These are phyloP conservation scores for Dichotomopilus funicola DNA, from an alignment of 2,329 filamentous ascomycete species.

Conservation along the genomic window DNA sequence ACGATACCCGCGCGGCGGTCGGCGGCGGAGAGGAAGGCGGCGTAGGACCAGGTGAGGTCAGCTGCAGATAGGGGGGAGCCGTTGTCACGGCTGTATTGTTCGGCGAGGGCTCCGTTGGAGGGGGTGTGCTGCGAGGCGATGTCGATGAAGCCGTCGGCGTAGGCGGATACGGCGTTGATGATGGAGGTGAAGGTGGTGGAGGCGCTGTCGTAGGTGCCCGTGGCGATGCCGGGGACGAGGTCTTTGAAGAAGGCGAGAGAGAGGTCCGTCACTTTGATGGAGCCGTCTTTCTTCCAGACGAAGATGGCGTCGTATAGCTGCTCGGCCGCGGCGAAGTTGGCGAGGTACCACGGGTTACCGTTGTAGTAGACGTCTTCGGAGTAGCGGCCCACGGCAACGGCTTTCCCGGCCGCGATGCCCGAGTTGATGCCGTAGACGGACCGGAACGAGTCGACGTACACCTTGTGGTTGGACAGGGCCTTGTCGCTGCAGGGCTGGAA, in stretches of 20 bases:
- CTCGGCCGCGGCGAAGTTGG: constrained; percentile 70
- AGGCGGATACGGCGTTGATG: constrained; percentile 48
- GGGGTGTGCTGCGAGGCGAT: constrained; percentile 58
- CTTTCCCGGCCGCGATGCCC: constrained; percentile 52
- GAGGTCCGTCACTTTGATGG: constrained; percentile 55
- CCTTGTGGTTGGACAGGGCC: constrained; percentile 70
- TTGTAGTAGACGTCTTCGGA: constrained; percentile 67
- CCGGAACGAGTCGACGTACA: constrained; percentile 68
- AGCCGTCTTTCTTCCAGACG: constrained; percentile 59
- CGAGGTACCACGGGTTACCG: constrained; percentile 77
- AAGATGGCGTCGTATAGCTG: constrained; percentile 71
- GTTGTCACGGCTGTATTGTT: constrained; percentile 55
- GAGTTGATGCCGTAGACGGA: constrained; percentile 62
- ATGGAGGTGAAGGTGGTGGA: constrained; percentile 48
- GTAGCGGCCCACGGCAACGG: constrained; percentile 61
- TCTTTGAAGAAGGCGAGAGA: constrained; percentile 68
- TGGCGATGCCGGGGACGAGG: constrained; percentile 49
- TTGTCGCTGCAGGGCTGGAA: constrained; percentile 71
- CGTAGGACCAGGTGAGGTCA: constrained; percentile 69
- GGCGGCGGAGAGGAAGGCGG: constrained; percentile 59
- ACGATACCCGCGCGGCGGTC: constrained; percentile 49
- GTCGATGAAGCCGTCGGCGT: constrained; percentile 55
- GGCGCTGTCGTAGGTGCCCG: constrained; percentile 54
- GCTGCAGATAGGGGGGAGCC: constrained; percentile 54
- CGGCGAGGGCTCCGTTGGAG: constrained; percentile 56